phyloP scores from a whole-genome alignment of 805 yeast species.

The Scheffersomyces ergatensis region DNA sequence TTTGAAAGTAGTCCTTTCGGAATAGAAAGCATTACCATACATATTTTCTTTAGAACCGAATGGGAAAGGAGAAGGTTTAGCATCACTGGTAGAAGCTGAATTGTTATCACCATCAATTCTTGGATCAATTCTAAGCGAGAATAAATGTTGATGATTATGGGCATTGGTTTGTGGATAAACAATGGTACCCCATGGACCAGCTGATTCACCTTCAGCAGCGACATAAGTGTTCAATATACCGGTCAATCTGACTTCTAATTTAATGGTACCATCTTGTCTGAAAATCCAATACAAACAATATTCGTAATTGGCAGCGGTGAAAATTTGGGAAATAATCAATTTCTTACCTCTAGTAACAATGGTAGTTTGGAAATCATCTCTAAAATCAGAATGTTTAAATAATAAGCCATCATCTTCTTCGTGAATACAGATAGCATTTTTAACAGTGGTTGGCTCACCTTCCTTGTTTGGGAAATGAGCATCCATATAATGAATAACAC shows the following conservation, averaged over 20 bases:
- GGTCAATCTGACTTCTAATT: conserved; percentile 74
- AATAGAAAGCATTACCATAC: conserved; percentile 75
- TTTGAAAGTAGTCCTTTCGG: conserved; percentile 64
- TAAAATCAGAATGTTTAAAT: conserved; percentile 80
- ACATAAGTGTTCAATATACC: conserved; percentile 78
- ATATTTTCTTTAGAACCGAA: conserved; percentile 67
- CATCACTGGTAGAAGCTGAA: conserved; percentile 69
- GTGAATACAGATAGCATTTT: conserved; percentile 79
- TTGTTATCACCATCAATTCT: conserved; percentile 79
- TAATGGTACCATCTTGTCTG: conserved; percentile 81
- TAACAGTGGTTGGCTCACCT: conserved; percentile 69
- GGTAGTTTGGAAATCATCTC: conserved; percentile 74
- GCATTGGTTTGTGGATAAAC: conserved; percentile 82
- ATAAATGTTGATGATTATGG: conserved; percentile 84
- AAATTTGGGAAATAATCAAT: conserved; percentile 73
- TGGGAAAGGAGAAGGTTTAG: conserved; percentile 54
- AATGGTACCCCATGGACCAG: conserved; percentile 76
- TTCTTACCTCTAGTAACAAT: conserved; percentile 74
- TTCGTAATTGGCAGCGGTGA: conserved; percentile 85
- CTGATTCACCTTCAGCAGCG: conserved; percentile 60
- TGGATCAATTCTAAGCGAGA: conserved; percentile 75
- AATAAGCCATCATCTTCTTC: conserved; percentile 83
- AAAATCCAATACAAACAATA: conserved; percentile 82
- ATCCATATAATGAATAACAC: conserved; percentile 79
- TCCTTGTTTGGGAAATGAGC: conserved; percentile 68